Conservation (phyloP, 305 asterid genomes). For the Rubia peregrina region DNA sequence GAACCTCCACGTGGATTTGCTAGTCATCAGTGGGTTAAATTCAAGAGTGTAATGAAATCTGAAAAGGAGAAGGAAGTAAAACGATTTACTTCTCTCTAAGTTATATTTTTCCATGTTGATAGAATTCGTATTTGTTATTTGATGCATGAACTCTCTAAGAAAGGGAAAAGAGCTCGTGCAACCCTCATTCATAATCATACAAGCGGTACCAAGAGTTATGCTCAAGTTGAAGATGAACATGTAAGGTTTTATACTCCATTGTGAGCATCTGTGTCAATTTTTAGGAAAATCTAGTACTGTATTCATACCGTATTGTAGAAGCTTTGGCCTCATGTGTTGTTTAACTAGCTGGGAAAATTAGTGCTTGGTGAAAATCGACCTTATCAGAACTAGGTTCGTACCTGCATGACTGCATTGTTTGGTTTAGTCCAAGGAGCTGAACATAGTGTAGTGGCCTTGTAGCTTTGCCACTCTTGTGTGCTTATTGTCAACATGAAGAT, state of each 20-base stretch:
- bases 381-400: background rate
- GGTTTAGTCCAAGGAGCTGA: background rate
- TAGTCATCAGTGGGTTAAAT: background rate
- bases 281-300: background rate
- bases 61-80: background rate
- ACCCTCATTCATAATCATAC: background rate
- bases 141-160: background rate
- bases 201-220: background rate
- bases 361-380: background rate
- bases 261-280: background rate
- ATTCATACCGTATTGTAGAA: background rate
- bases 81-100: no score
- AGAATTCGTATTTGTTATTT: no score
- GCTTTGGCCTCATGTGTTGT: background rate
- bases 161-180: background rate
- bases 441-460: background rate
- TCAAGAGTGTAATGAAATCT: background rate
- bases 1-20: background rate
- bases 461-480: background rate
- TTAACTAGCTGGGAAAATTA: background rate
- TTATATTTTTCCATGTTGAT: background rate
- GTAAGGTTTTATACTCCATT: background rate
- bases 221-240: background rate
- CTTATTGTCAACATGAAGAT: constrained; percentile 7
- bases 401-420: background rate